Conservation (phyloP, 768 basidiomycete species). For the Exsudoporus frostii region DNA sequence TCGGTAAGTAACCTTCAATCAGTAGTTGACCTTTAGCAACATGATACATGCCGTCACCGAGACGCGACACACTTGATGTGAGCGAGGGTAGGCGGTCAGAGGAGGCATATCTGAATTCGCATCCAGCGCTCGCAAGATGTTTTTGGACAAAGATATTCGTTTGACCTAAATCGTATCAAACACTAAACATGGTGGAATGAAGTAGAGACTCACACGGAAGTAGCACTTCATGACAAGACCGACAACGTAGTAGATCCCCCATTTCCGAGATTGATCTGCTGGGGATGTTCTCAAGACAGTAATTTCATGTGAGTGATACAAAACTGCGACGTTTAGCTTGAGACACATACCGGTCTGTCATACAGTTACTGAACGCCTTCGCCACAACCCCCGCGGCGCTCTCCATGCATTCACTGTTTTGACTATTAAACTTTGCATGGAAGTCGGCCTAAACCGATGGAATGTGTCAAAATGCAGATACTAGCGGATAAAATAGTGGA, state of each 20-base stretch:
- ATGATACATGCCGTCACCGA: conserved; percentile 3
- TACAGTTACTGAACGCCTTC: conserved; percentile 86
- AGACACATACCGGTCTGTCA: conserved; percentile 67
- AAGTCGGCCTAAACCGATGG: conserved; percentile 50
- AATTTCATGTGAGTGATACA: not conserved
- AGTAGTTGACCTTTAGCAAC: conserved; percentile 15
- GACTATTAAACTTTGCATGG: conserved; percentile 52
- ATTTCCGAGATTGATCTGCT: conserved; percentile 71
- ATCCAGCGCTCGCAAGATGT: conserved; percentile 83
- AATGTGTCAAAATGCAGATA: not conserved
- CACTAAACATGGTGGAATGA: not conserved
- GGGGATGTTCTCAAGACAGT: conserved; percentile 53
- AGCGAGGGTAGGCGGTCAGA: conserved; percentile 68
- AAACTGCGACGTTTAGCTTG: not conserved
- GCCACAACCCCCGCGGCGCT: conserved; percentile 83
- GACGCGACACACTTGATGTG: conserved; percentile 66
- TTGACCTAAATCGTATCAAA: conserved; percentile 57
- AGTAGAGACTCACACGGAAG: conserved; percentile 65
- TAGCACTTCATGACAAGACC: conserved; percentile 90
- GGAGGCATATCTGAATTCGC: conserved; percentile 85
- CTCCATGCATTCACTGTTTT: conserved; percentile 71
- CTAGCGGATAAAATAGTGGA: not conserved
- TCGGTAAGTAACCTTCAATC: conserved; percentile 77
- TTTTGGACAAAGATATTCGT: conserved; percentile 87
- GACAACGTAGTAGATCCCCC: conserved; percentile 92